phyloP scores from a whole-genome alignment of 2,329 filamentous ascomycete genomes.

The Sporothrix phasma region DNA sequence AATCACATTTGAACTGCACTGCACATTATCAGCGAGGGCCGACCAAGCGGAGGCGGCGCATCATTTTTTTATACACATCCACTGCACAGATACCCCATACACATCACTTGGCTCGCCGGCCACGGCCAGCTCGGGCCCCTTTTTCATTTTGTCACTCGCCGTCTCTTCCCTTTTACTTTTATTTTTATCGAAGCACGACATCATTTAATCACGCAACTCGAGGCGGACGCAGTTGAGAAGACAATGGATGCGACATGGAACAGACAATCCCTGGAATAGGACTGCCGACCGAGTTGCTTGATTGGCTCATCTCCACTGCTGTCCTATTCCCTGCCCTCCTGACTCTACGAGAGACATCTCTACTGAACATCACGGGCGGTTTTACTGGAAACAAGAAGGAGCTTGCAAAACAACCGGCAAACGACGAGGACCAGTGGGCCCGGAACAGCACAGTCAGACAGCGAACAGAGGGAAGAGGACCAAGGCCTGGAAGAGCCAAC shows the following conservation, averaged over 20 bases:
- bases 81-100: background rate
- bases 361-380: background rate
- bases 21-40: no score
- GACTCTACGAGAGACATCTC: background rate
- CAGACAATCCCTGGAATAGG: conserved; percentile 2
- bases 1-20: no score
- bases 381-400: background rate
- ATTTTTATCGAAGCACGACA: background rate
- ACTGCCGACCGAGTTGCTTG: background rate
- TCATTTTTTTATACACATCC: background rate
- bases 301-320: background rate
- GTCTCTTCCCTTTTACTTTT: background rate
- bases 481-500: background rate
- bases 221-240: background rate
- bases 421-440: no score
- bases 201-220: background rate
- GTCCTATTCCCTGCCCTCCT: background rate
- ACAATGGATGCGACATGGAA: background rate
- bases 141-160: background rate
- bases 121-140: background rate
- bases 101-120: background rate
- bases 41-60: background rate
- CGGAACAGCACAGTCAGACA: background rate
- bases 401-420: background rate
- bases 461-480: background rate